These are phyloP conservation scores for Nakazawaea anatomiae DNA, from an alignment of 805 yeast species.

Conservation along the genomic window DNA sequence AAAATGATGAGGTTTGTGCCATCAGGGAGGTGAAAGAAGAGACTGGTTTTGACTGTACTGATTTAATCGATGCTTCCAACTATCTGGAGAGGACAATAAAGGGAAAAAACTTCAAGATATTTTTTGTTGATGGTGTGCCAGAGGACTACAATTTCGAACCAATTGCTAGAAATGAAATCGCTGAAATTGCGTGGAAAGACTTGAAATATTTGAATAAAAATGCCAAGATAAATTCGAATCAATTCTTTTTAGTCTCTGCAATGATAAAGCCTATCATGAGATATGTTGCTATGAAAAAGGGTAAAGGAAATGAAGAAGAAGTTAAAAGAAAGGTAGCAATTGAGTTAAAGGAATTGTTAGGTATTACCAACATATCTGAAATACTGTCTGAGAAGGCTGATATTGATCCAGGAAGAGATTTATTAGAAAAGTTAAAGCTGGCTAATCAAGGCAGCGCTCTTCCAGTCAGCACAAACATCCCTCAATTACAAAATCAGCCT, in stretches of 20 bases:
- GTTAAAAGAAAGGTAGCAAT: constrained; percentile 58
- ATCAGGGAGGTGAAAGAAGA: constrained; percentile 90
- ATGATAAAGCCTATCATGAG: constrained; percentile 44
- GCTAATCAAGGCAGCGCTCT: constrained; percentile 26
- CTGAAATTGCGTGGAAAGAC: constrained; percentile 74
- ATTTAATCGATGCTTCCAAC: constrained; percentile 60
- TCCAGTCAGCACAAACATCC: too few relatives aligned
- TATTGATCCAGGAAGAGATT: constrained; percentile 72
- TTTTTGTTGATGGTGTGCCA: constrained; percentile 70
- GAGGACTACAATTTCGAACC: constrained; percentile 75
- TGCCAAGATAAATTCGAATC: constrained; percentile 23
- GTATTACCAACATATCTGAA: constrained; percentile 36
- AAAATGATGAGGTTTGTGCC: constrained; percentile 84
- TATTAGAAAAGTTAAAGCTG: constrained; percentile 54
- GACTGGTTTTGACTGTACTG: constrained; percentile 81
- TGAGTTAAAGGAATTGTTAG: constrained; percentile 59
- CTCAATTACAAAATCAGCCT: not conserved
- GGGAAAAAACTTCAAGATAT: constrained; percentile 85
- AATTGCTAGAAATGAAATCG: constrained; percentile 81
- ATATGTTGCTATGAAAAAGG: constrained; percentile 53
- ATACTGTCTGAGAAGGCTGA: constrained; percentile 12
- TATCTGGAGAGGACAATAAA: constrained; percentile 74
- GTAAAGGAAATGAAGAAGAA: constrained; percentile 27
- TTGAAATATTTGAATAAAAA: constrained; percentile 35
- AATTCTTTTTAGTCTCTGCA: constrained; percentile 40